Percentiles rank a stretch among this genome's conserved stretches.
These are phyloP conservation scores for Cercophora samala DNA, from an alignment of 495 filamentous ascomycete genomes.

Conservation along the genomic window DNA sequence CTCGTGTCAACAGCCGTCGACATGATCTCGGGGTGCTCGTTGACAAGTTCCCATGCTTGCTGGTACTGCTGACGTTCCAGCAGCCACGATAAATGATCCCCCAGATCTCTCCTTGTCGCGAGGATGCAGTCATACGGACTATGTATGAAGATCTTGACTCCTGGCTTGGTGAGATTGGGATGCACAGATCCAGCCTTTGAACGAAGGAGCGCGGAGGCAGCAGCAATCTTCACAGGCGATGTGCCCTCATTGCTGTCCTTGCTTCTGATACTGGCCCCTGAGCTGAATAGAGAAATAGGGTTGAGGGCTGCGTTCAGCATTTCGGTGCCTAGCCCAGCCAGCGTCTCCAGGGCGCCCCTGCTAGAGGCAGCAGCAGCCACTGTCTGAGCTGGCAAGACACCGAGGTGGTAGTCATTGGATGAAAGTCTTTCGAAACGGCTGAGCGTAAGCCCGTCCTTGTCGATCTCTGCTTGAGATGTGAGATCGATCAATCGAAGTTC, in stretches of 20 bases:
- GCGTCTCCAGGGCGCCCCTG: slow-evolving; percentile 64
- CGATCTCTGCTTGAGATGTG: slow-evolving; percentile 68
- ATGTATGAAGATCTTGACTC: slow-evolving; percentile 91
- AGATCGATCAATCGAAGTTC: slow-evolving; percentile 90
- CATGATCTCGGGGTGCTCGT: slow-evolving; percentile 76
- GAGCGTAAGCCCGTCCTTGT: slow-evolving; percentile 75
- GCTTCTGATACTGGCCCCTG: slow-evolving; percentile 77
- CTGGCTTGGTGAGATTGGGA: slow-evolving; percentile 54
- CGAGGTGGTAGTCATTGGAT: slow-evolving; percentile 89
- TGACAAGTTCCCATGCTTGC: slow-evolving; percentile 81
- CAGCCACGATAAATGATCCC: slow-evolving; percentile 83
- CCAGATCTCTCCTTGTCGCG: slow-evolving; percentile 75
- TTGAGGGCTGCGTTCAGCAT: slow-evolving; percentile 81
- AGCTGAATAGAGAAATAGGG: slow-evolving; percentile 79
- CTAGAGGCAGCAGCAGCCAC: slow-evolving; percentile 60
- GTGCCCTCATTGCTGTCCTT: slow-evolving; percentile 55
- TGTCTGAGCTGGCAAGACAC: slow-evolving; percentile 71
- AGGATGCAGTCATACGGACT: slow-evolving; percentile 94
- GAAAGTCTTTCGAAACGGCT: slow-evolving; percentile 81
- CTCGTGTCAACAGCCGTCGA: slow-evolving; percentile 35
- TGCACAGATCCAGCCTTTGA: slow-evolving; percentile 37
- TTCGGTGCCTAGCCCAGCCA: slow-evolving; percentile 55
- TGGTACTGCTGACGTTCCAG: slow-evolving; percentile 73
- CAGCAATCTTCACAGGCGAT: slow-evolving; percentile 30
- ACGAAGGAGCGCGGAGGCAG: slow-evolving; percentile 22